phyloP scores from a whole-genome alignment of 2,329 filamentous ascomycete genomes.

The Microsporum ferrugineum region DNA sequence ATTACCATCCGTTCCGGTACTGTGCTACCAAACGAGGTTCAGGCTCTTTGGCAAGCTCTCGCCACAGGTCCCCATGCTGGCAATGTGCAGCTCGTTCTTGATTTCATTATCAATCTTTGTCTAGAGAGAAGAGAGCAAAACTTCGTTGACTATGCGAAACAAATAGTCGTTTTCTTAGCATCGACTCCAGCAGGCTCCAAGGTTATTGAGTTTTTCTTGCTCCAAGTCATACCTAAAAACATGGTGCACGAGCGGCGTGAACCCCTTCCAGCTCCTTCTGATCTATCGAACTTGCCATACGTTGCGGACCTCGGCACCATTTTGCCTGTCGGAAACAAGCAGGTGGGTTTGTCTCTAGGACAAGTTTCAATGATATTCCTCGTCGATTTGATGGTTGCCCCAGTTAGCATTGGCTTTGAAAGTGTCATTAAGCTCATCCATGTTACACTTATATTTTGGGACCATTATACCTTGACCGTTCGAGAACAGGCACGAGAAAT shows the following conservation, averaged over 20 bases:
- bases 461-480: slow-evolving; percentile 88
- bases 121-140: slow-evolving; percentile 92
- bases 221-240: slow-evolving; percentile 87
- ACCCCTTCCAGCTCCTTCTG: slow-evolving; percentile 51
- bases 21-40: slow-evolving; percentile 86
- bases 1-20: slow-evolving; percentile 89
- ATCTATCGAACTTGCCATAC: slow-evolving; percentile 68
- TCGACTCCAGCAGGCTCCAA: slow-evolving; percentile 76
- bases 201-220: slow-evolving; percentile 82
- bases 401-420: slow-evolving; percentile 65
- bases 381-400: slow-evolving; percentile 91
- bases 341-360: slow-evolving; percentile 79
- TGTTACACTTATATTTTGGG: slow-evolving; percentile 88
- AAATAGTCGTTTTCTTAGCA: slow-evolving; percentile 92
- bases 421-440: slow-evolving; percentile 79
- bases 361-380: slow-evolving; percentile 87
- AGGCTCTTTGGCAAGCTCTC: slow-evolving; percentile 92
- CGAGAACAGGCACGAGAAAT: slow-evolving; percentile 96
- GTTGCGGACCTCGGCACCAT: slow-evolving; percentile 72
- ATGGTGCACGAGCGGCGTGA: slow-evolving; percentile 88
- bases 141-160: slow-evolving; percentile 95
- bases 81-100: slow-evolving; percentile 86
- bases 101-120: slow-evolving; percentile 92
- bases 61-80: slow-evolving; percentile 85
- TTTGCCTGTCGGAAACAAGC: slow-evolving; percentile 78